A percentile compares a stretch with the other conserved stretches of the same genome.
These are phyloP conservation scores for Primulina huaijiensis DNA, from an alignment of 257 asterid genomes.

Conservation along the genomic window DNA sequence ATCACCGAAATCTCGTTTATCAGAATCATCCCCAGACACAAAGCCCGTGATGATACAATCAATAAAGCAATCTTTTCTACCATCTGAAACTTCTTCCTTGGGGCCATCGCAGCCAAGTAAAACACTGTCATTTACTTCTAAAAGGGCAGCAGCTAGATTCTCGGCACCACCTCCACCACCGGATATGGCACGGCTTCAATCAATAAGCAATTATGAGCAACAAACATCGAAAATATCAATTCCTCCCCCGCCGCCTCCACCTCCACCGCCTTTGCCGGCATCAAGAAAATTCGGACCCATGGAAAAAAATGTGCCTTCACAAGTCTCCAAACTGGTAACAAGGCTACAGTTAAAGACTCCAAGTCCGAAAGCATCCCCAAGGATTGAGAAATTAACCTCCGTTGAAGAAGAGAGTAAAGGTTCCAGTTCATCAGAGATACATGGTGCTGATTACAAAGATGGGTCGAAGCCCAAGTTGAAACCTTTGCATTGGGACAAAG, in stretches of 20 bases:
- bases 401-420: slow-evolving; percentile 28
- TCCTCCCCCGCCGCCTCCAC: slow-evolving; percentile 51
- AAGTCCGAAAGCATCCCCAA: slow-evolving; percentile 33
- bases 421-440: slow-evolving; percentile 38
- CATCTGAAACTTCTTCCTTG: slow-evolving; percentile 27
- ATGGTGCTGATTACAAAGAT: slow-evolving; percentile 47
- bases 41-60: slow-evolving; percentile 69
- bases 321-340: slow-evolving; percentile 30
- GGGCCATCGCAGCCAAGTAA: slow-evolving; percentile 32
- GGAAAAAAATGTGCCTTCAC: slow-evolving; percentile 28
- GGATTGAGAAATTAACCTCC: slow-evolving; percentile 29
- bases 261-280: slow-evolving; percentile 30
- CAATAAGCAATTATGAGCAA: slow-evolving; percentile 47
- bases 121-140: slow-evolving; percentile 47
- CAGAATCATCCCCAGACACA: slow-evolving; percentile 55
- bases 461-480: slow-evolving; percentile 76
- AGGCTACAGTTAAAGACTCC: slow-evolving; percentile 37
- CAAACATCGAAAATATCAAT: slow-evolving; percentile 29
- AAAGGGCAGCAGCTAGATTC: slow-evolving; percentile 51
- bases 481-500: slow-evolving; percentile 99
- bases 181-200: slow-evolving; percentile 64
- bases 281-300: slow-evolving; percentile 32
- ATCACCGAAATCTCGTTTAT: slow-evolving; percentile 72
- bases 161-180: slow-evolving; percentile 83
- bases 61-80: slow-evolving; percentile 51